phyloP scores from a whole-genome alignment of 2,329 filamentous ascomycete species.

The Aspergillus luchuensis region DNA sequence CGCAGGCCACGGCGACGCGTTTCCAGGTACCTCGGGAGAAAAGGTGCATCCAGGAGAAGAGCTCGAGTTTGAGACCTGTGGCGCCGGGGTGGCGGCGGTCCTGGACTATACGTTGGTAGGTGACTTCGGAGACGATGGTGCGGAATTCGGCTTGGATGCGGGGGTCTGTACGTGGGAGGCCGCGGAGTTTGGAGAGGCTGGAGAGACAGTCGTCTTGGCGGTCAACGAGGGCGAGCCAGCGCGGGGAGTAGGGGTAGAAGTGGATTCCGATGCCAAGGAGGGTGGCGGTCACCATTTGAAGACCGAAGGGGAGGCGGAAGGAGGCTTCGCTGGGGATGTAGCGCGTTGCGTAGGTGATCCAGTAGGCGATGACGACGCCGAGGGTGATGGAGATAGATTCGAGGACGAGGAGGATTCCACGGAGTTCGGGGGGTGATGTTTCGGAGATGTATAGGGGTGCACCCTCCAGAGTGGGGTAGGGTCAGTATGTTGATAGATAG shows the following conservation, averaged over 20 bases:
- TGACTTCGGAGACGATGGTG: constrained; percentile 52
- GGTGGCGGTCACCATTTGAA: constrained; percentile 66
- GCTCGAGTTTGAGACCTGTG: not conserved
- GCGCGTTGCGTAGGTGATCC: constrained; percentile 52
- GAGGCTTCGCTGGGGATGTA: constrained; percentile 15
- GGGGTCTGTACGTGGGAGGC: constrained; percentile 54
- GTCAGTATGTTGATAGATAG: not conserved
- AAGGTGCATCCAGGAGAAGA: constrained; percentile 46
- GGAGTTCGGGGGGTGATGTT: constrained; percentile 36
- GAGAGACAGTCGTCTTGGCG: constrained; percentile 65
- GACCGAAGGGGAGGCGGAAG: constrained; percentile 59
- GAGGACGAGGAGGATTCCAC: constrained; percentile 26
- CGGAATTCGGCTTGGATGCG: constrained; percentile 62
- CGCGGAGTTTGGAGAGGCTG: constrained; percentile 60
- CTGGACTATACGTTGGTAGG: not conserved
- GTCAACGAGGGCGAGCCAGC: constrained; percentile 68
- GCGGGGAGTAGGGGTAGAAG: constrained; percentile 65
- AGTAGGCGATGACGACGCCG: constrained; percentile 31
- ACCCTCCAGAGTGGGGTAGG: not conserved
- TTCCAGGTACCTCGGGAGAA: constrained; percentile 50
- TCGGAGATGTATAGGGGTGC: constrained; percentile 55
- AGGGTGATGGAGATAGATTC: constrained; percentile 29
- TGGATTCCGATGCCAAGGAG: constrained; percentile 63
- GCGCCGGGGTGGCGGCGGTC: not conserved
- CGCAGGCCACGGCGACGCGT: not conserved